Conservation (phyloP, 805 yeast species). For the Debaryomyces tyrocola region DNA sequence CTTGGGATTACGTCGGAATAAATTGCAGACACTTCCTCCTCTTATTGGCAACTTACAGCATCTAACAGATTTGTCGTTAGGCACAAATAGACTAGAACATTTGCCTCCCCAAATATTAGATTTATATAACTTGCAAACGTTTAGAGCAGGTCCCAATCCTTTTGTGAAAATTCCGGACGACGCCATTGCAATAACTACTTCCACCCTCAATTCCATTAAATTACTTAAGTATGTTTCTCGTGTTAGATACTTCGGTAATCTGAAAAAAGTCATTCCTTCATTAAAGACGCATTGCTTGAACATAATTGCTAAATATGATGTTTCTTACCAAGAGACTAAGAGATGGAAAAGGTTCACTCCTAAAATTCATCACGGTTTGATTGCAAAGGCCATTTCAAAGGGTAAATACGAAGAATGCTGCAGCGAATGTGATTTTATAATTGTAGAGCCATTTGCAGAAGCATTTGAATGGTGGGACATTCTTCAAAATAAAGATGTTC, state of each 20-base stretch:
- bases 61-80: constrained; percentile 52
- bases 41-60: constrained; percentile 40
- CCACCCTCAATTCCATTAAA: constrained; percentile 26
- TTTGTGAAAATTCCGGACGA: constrained; percentile 25
- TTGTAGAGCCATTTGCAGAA: constrained; percentile 59
- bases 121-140: constrained; percentile 39
- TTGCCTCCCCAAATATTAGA: constrained; percentile 56
- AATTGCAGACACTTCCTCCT: constrained; percentile 47
- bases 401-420: constrained; percentile 54
- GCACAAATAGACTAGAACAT: constrained; percentile 49
- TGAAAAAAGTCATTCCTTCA: constrained; percentile 37
- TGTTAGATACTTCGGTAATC: constrained; percentile 22
- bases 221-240: constrained; percentile 22
- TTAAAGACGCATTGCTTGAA: constrained; percentile 50
- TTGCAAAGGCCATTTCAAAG: constrained; percentile 53
- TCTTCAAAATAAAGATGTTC: constrained; percentile 47
- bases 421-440: constrained; percentile 47
- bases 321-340: constrained; percentile 53
- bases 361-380: constrained; percentile 41
- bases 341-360: constrained; percentile 54
- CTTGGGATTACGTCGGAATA: constrained; percentile 52
- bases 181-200: constrained; percentile 18
- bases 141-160: constrained; percentile 61
- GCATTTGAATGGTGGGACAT: constrained; percentile 69
- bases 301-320: constrained; percentile 49